A percentile compares a stretch with the other conserved stretches of the same genome.
Conservation (phyloP, 2,329 filamentous ascomycete species). For the Cercospora berteroae region DNA sequence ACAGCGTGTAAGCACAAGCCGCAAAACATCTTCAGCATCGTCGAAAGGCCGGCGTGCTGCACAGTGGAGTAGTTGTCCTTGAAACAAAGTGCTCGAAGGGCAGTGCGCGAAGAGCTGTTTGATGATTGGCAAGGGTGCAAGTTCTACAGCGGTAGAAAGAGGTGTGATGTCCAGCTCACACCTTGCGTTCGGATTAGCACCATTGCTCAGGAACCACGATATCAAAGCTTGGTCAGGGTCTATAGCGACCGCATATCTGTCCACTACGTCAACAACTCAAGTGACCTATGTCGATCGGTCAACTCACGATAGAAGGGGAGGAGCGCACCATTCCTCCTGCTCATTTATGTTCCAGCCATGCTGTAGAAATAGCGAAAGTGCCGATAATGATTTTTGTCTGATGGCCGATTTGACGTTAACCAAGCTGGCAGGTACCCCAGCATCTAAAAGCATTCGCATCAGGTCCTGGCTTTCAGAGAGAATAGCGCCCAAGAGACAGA, state of each 20-base stretch:
- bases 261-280: not conserved
- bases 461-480: not conserved
- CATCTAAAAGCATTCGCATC: not conserved
- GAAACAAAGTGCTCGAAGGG: constrained; percentile 1
- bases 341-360: not conserved
- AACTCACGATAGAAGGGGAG: not conserved
- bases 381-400: not conserved
- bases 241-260: not conserved
- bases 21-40: constrained; percentile 14
- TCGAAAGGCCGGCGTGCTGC: constrained; percentile 14
- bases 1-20: constrained; percentile 15
- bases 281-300: not conserved
- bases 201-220: constrained; percentile 15
- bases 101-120: constrained; percentile 17
- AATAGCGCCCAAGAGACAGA: not conserved
- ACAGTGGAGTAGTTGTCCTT: constrained; percentile 15
- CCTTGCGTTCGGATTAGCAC: constrained; percentile 21
- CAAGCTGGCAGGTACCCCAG: not conserved
- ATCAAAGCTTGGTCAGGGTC: not conserved
- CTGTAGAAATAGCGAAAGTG: not conserved
- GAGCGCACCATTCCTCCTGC: not conserved
- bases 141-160: constrained; percentile 15
- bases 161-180: constrained; percentile 22
- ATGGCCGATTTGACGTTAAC: not conserved
- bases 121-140: constrained; percentile 13